Evolutionary conservation across 805 yeast species (phyloP).

Genomic region (Ogataea minuta): DNA sequence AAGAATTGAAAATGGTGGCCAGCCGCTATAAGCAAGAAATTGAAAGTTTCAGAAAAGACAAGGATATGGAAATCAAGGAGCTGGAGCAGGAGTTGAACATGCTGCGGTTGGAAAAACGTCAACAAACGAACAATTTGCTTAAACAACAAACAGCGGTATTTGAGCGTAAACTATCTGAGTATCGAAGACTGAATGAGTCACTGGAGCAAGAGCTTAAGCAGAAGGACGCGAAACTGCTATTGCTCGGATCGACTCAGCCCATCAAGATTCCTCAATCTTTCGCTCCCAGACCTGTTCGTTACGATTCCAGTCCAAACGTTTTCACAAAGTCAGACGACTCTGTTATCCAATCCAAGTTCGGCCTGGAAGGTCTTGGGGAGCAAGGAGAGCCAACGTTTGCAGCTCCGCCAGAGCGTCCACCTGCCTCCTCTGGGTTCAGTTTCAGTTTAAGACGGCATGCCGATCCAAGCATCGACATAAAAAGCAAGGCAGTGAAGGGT

Average conservation of each 20-base stretch:
- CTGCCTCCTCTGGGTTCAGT: constrained; percentile 8
- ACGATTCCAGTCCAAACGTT: neutral
- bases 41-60: neutral
- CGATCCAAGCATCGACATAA: constrained; percentile 15
- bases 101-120: neutral
- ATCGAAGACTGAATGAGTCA: constrained; percentile 6
- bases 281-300: neutral
- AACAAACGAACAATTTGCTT: neutral
- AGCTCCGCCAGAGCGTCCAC: neutral
- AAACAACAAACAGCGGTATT: constrained; percentile 6
- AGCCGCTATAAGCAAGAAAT: neutral
- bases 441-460: constrained; percentile 17
- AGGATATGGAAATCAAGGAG: neutral
- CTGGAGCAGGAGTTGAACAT: constrained; percentile 2
- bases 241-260: constrained; percentile 24
- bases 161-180: constrained; percentile 13
- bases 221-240: constrained; percentile 19
- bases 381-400: neutral
- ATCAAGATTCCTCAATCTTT: constrained; percentile 21
- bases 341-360: neutral
- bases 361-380: neutral
- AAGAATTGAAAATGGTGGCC: neutral
- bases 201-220: constrained; percentile 13
- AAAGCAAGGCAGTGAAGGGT: constrained; percentile 22
- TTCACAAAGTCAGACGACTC: constrained; percentile 1